These are phyloP conservation scores for Rhodotorula sp. DNA, from an alignment of 1,284 basidiomycete species.

Conservation along the genomic window DNA sequence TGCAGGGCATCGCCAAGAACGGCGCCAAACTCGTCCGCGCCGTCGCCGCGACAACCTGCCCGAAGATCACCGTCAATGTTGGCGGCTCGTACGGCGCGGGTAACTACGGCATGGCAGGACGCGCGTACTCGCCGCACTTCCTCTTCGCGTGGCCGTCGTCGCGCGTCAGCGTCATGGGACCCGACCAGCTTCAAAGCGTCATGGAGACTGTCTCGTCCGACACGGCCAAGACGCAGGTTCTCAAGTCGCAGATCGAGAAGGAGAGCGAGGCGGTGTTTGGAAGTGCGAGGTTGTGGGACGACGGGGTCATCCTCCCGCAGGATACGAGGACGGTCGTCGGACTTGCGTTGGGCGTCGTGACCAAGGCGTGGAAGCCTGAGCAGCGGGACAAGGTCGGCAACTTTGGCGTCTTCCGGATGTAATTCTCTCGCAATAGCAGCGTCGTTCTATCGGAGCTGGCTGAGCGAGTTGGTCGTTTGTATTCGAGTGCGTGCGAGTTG, in stretches of 20 bases:
- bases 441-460: too few species aligned
- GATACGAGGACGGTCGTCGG: constrained; percentile 87
- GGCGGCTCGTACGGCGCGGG: constrained; percentile 75
- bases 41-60: constrained; percentile 85
- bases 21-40: constrained; percentile 98
- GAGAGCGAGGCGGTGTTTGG: constrained; percentile 85
- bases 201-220: constrained; percentile 88
- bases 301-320: constrained; percentile 87
- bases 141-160: constrained; percentile 99
- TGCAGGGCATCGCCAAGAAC: constrained; percentile 93
- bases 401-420: constrained; percentile 90
- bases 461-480: too few species aligned
- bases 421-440: constrained; percentile 39
- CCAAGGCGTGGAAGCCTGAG: constrained; percentile 44
- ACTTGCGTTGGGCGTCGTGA: constrained; percentile 71
- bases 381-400: constrained; percentile 64
- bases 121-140: constrained; percentile 72
- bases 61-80: constrained; percentile 90
- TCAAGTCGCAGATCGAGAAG: constrained; percentile 77
- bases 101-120: constrained; percentile 71
- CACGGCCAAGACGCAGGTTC: constrained; percentile 65
- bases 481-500: too few species aligned
- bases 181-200: constrained; percentile 83
- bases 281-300: constrained; percentile 81
- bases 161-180: constrained; percentile 92